Base-by-base conservation (phyloP, 2,329 filamentous ascomycete genomes). In the Malbranchea zuffiana region DNA sequence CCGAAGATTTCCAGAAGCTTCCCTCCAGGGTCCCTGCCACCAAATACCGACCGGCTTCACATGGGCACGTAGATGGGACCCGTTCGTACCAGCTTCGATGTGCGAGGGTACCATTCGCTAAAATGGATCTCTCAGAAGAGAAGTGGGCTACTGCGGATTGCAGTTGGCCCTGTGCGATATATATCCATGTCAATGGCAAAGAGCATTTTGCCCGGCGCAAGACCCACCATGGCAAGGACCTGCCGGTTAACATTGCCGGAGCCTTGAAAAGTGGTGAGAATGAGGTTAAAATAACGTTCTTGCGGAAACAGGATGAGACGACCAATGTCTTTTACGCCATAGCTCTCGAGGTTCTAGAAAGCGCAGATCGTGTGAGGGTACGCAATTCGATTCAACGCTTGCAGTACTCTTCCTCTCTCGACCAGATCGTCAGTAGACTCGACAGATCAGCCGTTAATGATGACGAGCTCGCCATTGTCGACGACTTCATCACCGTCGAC, bases 171-270 rank as follows among this genome's bases (percentile, higher is more conserved):
- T 65, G 71, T 23, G 71, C 74, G 34, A 66, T 85, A 0, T 83
- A 78, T 43, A 67, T 88, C 42, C 66, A 70, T 11, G 56, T 92
- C 42, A 93, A 94, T 47, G 65, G 57, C 0, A 51, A 59, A 1
- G 63, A 75, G 7, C 54, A 84, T 11, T 62, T 66, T 16, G 55
- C 75, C 6, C 72, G 80, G 26, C 72, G 80, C 18, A 84, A 82
- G 48, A 56, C 74, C 1, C 78, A 90, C 43, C 72, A 87, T 50
- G 78, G 78, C 7, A 82, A 78, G 47, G 82, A 92, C 48, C 57
- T 85, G 6, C 78, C 87, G 0, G 64, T 82, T 4, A 84, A 94
- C 47, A 62, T 94, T 16, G 86, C 84, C 2, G 43, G 54, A 1
- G 55, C 72, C 13, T 46, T 92, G 4, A 53, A 50, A 6, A 47